Conservation (phyloP, 140 eudicot genomes). For the Flaveria floridana region DNA sequence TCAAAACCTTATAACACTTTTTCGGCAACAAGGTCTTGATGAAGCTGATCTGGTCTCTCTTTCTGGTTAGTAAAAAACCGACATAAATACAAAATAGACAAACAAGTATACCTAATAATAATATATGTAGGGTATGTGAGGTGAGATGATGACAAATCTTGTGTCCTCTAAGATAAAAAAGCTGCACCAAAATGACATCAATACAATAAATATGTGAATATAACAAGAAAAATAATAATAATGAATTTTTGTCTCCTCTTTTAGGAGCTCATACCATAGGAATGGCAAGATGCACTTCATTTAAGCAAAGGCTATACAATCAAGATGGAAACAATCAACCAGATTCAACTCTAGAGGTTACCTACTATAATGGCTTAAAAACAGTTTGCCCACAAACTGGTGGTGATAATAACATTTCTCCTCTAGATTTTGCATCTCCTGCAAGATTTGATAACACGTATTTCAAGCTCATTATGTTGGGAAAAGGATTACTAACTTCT, state of each 20-base stretch:
- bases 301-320: slow-evolving; percentile 77
- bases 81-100: background rate
- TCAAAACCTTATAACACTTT: slow-evolving; percentile 52
- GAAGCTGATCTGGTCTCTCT: slow-evolving; percentile 83
- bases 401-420: slow-evolving; percentile 75
- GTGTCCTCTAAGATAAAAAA: no score
- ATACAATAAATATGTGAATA: slow-evolving; percentile 3
- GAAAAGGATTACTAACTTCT: slow-evolving; percentile 78
- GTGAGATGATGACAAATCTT: no score
- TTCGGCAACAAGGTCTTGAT: slow-evolving; percentile 74
- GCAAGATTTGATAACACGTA: slow-evolving; percentile 75
- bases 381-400: slow-evolving; percentile 61
- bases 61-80: slow-evolving; percentile 53
- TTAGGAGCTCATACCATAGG: slow-evolving; percentile 95
- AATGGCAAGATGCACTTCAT: slow-evolving; percentile 72
- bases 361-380: slow-evolving; percentile 64
- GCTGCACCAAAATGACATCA: background rate
- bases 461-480: slow-evolving; percentile 73
- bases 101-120: background rate
- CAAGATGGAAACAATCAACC: slow-evolving; percentile 77
- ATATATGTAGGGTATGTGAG: no score
- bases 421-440: slow-evolving; percentile 73
- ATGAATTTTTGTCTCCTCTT: background rate
- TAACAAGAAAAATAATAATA: background rate
- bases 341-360: slow-evolving; percentile 73